Percentiles rank a stretch among this genome's conserved stretches.
Conservation (phyloP, 1,284 basidiomycete species). For the Gymnopus androsaceus region DNA sequence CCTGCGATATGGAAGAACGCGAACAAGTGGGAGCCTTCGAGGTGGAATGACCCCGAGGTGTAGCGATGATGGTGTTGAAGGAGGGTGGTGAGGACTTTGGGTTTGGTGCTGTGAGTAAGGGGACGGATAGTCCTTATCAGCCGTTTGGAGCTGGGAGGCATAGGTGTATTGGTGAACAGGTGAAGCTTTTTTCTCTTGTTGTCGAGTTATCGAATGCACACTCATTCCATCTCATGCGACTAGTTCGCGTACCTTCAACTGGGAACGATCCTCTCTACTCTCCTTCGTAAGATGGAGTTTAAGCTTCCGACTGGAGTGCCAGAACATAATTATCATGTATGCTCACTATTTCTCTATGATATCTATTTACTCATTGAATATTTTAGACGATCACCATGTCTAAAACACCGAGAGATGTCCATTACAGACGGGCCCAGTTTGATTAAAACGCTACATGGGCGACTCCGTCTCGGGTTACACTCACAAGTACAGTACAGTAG, state of each 20-base stretch:
- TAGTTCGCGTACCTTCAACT: constrained; percentile 96
- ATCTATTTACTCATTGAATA: neutral
- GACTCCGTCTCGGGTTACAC: no score
- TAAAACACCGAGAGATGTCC: constrained; percentile 17
- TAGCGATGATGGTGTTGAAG: constrained; percentile 76
- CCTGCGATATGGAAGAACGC: constrained; percentile 81
- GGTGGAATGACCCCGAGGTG: constrained; percentile 86
- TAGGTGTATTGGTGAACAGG: constrained; percentile 93
- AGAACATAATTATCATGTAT: constrained; percentile 85
- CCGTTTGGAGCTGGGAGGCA: constrained; percentile 97
- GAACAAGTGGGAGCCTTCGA: constrained; percentile 72
- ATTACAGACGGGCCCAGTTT: constrained; percentile 17
- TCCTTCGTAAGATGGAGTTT: constrained; percentile 81
- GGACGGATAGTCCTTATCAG: constrained; percentile 89
- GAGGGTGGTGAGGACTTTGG: constrained; percentile 90
- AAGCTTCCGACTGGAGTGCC: constrained; percentile 72
- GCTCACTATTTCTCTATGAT: constrained; percentile 31
- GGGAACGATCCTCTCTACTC: constrained; percentile 78
- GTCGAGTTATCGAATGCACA: constrained; percentile 20
- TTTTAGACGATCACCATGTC: constrained; percentile 39
- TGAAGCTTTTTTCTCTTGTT: no score
- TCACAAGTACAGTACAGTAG: no score
- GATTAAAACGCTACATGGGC: no score
- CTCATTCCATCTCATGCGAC: constrained; percentile 11
- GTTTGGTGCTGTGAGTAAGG: constrained; percentile 91